Base-by-base conservation (phyloP, 2,329 filamentous ascomycete species). In the Nemania sp. region DNA sequence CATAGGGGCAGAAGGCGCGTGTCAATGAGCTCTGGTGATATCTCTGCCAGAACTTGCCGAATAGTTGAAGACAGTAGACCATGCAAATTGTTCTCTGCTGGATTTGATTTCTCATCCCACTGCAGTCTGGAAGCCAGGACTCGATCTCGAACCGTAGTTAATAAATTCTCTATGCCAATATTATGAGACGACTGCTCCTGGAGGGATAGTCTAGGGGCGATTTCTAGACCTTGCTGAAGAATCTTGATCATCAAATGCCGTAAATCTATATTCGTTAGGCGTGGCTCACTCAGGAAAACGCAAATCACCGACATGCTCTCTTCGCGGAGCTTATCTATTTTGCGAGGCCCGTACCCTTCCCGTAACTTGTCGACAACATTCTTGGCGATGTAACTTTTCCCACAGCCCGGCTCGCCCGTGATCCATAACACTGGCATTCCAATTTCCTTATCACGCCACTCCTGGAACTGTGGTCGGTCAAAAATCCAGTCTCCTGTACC, bases 371-470 rank as follows among this genome's bases (percentile, higher is more conserved):
- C 46, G 20, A 49, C 26, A 15, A 49, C n/a, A 20, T 33, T 9
- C 19, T 42, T 49, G 11, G 46, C 46, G 28, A 49, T 23, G 28
- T 49, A 49, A 20, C 46, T 49, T 42, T 49, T 49, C 2, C 46
- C 46, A 34, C 46, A 49, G 8, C 46, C 46, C 14, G 46, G 36
- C 6, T 33, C 28, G 2, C 46, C 37, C 5, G 37, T 15, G 8
- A 49, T 34, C 46, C 46, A 49, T 5, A 49, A 28, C 28, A 14
- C 11, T 17, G 26, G n/a, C 26, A 24, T 42, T 5, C 20, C 8
- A 5, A 19, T 34, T 20, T 19, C 42, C 28, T 15, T 15, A 7
- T 42, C 6, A 11, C 24, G 14, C 46, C 46, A 49, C 5, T 33
- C 28, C 22, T 34, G 5, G 36, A 30, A 49, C n/a, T 42, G 12